A percentile compares a stretch with the other conserved stretches of the same genome.
phyloP scores from a whole-genome alignment of 2,329 filamentous ascomycete species.

The Cryoendolithus antarcticus region DNA sequence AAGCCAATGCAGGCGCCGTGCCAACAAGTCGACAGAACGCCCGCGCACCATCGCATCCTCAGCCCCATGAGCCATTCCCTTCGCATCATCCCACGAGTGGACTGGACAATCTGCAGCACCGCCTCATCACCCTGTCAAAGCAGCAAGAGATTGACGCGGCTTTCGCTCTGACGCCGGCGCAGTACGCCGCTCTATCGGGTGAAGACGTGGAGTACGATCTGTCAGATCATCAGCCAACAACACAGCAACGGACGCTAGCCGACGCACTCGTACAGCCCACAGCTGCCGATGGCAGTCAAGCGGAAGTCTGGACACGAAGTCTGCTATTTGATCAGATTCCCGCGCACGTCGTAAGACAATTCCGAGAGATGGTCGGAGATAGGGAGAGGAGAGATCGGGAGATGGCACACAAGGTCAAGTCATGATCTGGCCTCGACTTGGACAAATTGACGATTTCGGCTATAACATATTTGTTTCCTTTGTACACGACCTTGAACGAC shows the following conservation, averaged over 20 bases:
- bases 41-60: not conserved
- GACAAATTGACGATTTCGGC: too few species aligned
- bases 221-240: slow-evolving; percentile 14
- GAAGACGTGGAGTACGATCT: too few species aligned
- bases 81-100: slow-evolving; percentile 12
- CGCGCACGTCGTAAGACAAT: slow-evolving; percentile 79
- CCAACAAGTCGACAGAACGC: too few species aligned
- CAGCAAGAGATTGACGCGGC: slow-evolving; percentile 80
- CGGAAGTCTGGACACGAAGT: slow-evolving; percentile 85
- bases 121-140: slow-evolving; percentile 51
- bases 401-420: slow-evolving; percentile 6
- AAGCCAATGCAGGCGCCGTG: slow-evolving; percentile 38
- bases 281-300: slow-evolving; percentile 42
- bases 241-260: slow-evolving; percentile 59
- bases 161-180: slow-evolving; percentile 72
- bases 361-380: slow-evolving; percentile 80
- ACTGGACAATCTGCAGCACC: slow-evolving; percentile 31
- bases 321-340: slow-evolving; percentile 92
- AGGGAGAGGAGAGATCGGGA: slow-evolving; percentile 19
- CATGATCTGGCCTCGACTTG: too few species aligned
- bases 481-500: too few species aligned
- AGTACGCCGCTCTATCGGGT: slow-evolving; percentile 64
- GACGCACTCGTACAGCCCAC: slow-evolving; percentile 62
- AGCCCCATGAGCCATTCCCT: slow-evolving; percentile 13
- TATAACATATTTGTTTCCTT: too few species aligned